Base-by-base conservation (phyloP, 2,329 filamentous ascomycete genomes). In the Aspergillus sp. region DNA sequence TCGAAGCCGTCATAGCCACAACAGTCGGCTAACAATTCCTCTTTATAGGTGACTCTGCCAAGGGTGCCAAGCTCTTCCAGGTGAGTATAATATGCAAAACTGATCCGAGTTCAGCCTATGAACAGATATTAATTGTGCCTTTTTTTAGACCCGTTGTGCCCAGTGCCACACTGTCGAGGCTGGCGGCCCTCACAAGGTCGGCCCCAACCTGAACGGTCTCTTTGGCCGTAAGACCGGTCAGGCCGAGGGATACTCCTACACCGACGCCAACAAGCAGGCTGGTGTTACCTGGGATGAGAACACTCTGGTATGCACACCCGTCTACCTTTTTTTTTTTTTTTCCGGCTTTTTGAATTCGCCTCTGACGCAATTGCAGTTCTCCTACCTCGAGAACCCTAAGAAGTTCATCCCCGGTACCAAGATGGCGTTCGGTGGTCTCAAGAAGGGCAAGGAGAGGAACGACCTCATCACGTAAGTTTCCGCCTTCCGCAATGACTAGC, bases 371-470 rank as follows among this genome's bases (percentile, higher is more conserved):
- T 27, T 56, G 43, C 63, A 90, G 88, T 97, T 95, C 77, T 82
- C 85, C 61, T 98, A 98, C 85, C 90, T 98, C 68, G 93, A 98
- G 84, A 97, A 97, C 86, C 93, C 93, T 78, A 98, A 98, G 86
- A 97, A 97, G 83, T 98, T 90, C 84, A 96, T 98, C 60, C 93
- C 93, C 63, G 93, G 93, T 64, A 98, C 93, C 79, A 98, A 97
- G 89, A 98, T 98, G 93, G 93, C 93, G 66, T 98, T 97, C 72
- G 93, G 93, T 78, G 93, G 93, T 74, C 83, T 98, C 70, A 98
- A 98, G 90, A 98, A 98, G 88, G 83, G 84, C 71, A 97, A 97
- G 88, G 93, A 97, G 80, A 84, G 93, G 74, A 95, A 97, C 74
- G 91, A 98, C 76, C 81, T 98, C 67, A 95, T 98, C 83, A 90